These are phyloP conservation scores for Rhynchosporium graminicola DNA, from an alignment of 2,329 filamentous ascomycete species.

Conservation along the genomic window DNA sequence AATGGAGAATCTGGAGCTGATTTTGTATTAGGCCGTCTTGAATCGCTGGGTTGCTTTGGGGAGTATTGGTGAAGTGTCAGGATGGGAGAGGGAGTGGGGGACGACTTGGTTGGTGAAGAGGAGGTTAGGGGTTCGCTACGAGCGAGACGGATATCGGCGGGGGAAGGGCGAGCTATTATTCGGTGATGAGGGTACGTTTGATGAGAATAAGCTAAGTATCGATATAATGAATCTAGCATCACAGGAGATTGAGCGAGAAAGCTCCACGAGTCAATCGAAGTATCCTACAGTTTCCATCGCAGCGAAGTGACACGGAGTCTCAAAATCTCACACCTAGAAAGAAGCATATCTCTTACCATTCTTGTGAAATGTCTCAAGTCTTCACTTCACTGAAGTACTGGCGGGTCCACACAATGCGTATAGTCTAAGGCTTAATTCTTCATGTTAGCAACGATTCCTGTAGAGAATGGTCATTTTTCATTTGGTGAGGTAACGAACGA, in stretches of 20 bases:
- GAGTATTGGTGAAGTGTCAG: neutral
- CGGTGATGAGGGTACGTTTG: neutral
- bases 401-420: too few relatives aligned
- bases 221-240: too few relatives aligned
- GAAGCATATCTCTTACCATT: too few relatives aligned
- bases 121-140: constrained; percentile 3
- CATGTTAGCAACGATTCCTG: neutral
- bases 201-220: too few relatives aligned
- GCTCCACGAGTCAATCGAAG: too few relatives aligned
- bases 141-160: neutral
- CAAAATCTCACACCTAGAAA: too few relatives aligned
- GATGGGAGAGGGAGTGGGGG: neutral
- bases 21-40: neutral
- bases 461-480: neutral
- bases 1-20: neutral
- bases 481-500: neutral
- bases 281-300: too few relatives aligned
- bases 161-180: constrained; percentile 5
- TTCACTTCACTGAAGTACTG: too few relatives aligned
- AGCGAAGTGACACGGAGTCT: too few relatives aligned
- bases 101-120: constrained; percentile 2
- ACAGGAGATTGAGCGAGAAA: too few relatives aligned
- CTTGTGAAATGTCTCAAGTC: too few relatives aligned
- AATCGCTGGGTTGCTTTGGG: constrained; percentile 3
- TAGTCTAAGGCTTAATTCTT: neutral